These are phyloP conservation scores for Wickerhamiella brachini DNA, from an alignment of 805 yeast genomes.

Conservation along the genomic window DNA sequence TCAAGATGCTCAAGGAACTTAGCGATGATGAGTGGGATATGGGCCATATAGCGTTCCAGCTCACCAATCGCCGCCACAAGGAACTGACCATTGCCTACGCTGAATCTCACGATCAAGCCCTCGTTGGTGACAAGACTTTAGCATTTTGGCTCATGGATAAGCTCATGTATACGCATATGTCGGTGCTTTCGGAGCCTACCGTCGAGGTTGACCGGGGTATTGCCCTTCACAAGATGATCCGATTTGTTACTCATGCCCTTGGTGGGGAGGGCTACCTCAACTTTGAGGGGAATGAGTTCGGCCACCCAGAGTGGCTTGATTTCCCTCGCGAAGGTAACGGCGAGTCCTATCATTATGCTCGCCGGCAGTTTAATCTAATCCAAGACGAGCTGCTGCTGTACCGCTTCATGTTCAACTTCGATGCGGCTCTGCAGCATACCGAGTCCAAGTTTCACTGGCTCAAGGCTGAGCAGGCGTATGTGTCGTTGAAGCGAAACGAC, in stretches of 20 bases:
- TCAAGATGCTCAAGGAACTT: conserved; percentile 73
- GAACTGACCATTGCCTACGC: conserved; percentile 86
- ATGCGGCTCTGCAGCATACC: conserved; percentile 64
- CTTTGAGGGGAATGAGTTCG: conserved; percentile 96
- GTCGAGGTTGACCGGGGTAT: conserved; percentile 79
- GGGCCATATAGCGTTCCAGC: conserved; percentile 61
- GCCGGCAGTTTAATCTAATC: conserved; percentile 83
- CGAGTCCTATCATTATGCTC: conserved; percentile 83
- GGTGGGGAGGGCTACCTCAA: conserved; percentile 96
- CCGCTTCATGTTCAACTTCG: conserved; percentile 67
- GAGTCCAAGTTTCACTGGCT: conserved; percentile 66
- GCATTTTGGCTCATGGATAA: conserved; percentile 99
- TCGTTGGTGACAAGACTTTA: conserved; percentile 90
- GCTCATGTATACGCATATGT: conserved; percentile 95
- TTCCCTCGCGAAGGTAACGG: conserved; percentile 85
- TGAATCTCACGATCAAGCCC: conserved; percentile 94
- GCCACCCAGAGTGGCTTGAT: conserved; percentile 98
- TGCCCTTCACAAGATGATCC: conserved; percentile 79
- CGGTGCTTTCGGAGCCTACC: conserved; percentile 54
- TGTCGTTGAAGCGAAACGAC: conserved; percentile 73
- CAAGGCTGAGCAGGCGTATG: conserved; percentile 59
- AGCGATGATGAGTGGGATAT: conserved; percentile 86
- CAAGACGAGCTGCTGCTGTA: conserved; percentile 73
- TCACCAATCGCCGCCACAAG: conserved; percentile 76
- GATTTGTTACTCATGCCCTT: conserved; percentile 73